Evolutionary conservation across 805 yeast genomes (phyloP), one percentile per base, ranked within the genome.

Genomic region (Nakazawaea ambrosiae): DNA sequence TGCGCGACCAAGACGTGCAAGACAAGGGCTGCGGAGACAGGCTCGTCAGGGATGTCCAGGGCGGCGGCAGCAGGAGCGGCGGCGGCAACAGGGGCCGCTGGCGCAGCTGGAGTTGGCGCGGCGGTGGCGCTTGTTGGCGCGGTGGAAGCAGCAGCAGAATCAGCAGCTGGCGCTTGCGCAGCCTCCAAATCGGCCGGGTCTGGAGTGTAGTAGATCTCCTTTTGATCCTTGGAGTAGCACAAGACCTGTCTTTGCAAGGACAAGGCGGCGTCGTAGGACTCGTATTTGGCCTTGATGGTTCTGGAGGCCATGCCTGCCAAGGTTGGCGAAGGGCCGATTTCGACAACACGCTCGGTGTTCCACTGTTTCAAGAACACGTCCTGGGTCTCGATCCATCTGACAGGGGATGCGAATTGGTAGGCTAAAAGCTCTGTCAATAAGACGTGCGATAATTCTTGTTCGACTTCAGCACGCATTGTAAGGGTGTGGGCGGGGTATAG

Each of bases 301-400:
- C 97, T 81, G 50, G 85, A 78, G 47, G 98, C 97, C 99, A 92
- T 92, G 49, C 97, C 97, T 28, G 97, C 92, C 59, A 92, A 73
- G 31, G 98, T 92, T 44, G 99, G 97, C 34, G 97, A 88, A 44
- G 99, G 99, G 39, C 99, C 99, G 47, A 92, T 86, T 65, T 92
- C 99, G 49, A 92, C 96, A 45, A 92, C 90, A 57, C 98, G 78
- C 68, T 94, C 98, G 45, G 97, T 83, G 65, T 90, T 88, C 75
- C 78, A 82, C 52, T 88, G 92, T 61, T 85, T 84, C 60, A 92
- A 75, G 59, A 92, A 84, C 42, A 92, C 97, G 68, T 92, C 98
- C 66, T 92, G 99, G 45, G 98, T 92, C 62, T 94, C 98, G 61
- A 94, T 92, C 97, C 99, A 92, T 74, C 97, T 81, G 48, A 92